Evolutionary conservation across 2,329 filamentous ascomycete species (phyloP), one percentile per base, ranked within the genome.

Genomic region (Teratosphaeria viscida): DNA sequence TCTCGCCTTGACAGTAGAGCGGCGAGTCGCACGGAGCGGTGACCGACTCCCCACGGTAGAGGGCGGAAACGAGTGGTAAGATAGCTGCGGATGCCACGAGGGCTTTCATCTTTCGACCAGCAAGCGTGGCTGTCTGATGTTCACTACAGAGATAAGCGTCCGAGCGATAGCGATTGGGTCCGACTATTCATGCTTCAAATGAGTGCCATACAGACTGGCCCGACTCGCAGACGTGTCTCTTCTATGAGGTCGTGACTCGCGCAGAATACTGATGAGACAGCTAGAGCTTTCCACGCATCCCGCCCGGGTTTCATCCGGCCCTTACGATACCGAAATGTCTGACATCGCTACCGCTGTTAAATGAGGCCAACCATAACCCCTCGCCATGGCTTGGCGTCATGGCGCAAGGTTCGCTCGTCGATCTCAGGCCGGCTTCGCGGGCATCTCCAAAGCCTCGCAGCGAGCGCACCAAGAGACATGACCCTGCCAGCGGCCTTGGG

Each of bases 1-100:
- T 77, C 0, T 86, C 82, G 55, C 85, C 85, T 63, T 84, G 79
- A 68, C 85, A 88, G 72, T 88, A 88, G 23, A 88, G 76, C 16
- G 83, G 80, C 8, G 85, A 87, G 68, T 87, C 82, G 72, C 85
- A 88, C 0, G 85, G 85, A 2, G 85, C 82, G 60, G 81, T 78
- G 49, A 84, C 75, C 2, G 79, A 80, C 64, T 83, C 85, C 71
- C 87, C 84, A 64, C 76, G 75, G 70, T 82, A 87, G 23, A 87
- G 71, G 12, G 79, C 81, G 12, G 55, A 29, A 4, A 57, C 54
- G 8, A 49, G n/a, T 11, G 43, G 43, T 19, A 49, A 5, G 43
- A 23, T 19, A 5, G 19, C 43, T 49, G 19, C 5, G 16, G 10
- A 8, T 23, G 43, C 43, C 19, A 10, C 43, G 43, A 49, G 43